Evolutionary conservation across 176 grass and related monocot genomes (phyloP).

Genomic region (Bolboschoenus planiculmis): DNA sequence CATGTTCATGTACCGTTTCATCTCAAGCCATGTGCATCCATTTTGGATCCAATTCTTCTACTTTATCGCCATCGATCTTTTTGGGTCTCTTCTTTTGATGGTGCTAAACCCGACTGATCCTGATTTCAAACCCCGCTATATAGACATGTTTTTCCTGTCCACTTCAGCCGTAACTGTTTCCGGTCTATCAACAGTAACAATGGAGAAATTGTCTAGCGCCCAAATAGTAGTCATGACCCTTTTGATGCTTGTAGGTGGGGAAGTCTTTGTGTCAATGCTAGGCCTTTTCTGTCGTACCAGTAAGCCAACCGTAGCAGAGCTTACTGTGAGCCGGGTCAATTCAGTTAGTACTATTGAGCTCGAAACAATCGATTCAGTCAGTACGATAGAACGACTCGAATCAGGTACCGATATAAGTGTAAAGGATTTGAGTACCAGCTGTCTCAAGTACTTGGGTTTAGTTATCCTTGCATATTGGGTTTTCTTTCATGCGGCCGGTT

Average conservation of each 20-base stretch:
- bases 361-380: slow-evolving; percentile 7
- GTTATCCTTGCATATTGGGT: slow-evolving; percentile 34
- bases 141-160: slow-evolving; percentile 60
- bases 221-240: slow-evolving; percentile 46
- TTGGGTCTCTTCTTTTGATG: slow-evolving; percentile 48
- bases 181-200: slow-evolving; percentile 50
- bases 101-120: slow-evolving; percentile 34
- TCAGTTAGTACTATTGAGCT: slow-evolving; percentile 10
- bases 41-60: slow-evolving; percentile 49
- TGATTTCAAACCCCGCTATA: slow-evolving; percentile 2
- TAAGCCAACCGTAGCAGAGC: slow-evolving; percentile 1
- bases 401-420: neutral
- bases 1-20: slow-evolving; percentile 17
- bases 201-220: slow-evolving; percentile 60
- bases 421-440: neutral
- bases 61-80: slow-evolving; percentile 42
- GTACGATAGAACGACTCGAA: slow-evolving; percentile 2
- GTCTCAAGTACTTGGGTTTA: slow-evolving; percentile 27
- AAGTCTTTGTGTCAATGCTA: slow-evolving; percentile 54
- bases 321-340: neutral
- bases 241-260: slow-evolving; percentile 74
- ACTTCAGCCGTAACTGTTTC: slow-evolving; percentile 65
- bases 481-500: slow-evolving; percentile 27
- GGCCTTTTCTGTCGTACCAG: slow-evolving; percentile 15
- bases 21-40: slow-evolving; percentile 26